These are phyloP conservation scores for Podospora pseudocomata DNA, from an alignment of 495 filamentous ascomycete genomes.

Conservation along the genomic window DNA sequence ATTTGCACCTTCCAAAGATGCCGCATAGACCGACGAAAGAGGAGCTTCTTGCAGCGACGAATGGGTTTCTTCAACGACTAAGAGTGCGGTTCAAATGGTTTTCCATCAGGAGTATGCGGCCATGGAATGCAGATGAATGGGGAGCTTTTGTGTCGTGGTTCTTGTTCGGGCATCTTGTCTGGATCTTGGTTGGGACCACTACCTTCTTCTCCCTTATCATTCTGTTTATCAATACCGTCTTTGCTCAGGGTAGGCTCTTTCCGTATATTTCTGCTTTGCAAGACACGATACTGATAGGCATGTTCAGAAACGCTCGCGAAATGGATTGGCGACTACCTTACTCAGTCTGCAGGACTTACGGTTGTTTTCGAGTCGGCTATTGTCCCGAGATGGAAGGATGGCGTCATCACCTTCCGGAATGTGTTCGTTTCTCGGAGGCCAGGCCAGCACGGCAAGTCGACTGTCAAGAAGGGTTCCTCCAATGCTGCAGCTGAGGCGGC, in stretches of 20 bases:
- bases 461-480: conserved; percentile 91
- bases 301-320: conserved; percentile 68
- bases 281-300: conserved; percentile 8
- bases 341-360: conserved; percentile 88
- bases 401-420: conserved; percentile 93
- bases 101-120: conserved; percentile 89
- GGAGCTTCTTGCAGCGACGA: conserved; percentile 87
- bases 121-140: conserved; percentile 94
- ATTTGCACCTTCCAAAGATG: conserved; percentile 61
- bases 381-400: conserved; percentile 89
- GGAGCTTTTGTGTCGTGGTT: conserved; percentile 95
- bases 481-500: conserved; percentile 82
- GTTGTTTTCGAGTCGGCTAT: conserved; percentile 98
- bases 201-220: conserved; percentile 94
- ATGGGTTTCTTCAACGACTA: conserved; percentile 85
- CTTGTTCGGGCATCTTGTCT: conserved; percentile 85
- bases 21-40: conserved; percentile 88
- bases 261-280: no score
- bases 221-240: conserved; percentile 87
- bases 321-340: conserved; percentile 94
- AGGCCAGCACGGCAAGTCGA: conserved; percentile 61
- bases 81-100: conserved; percentile 97
- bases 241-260: conserved; percentile 68
- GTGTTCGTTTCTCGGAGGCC: conserved; percentile 93
- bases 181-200: conserved; percentile 91